These are phyloP conservation scores for Rhododendron vialii DNA, from an alignment of 148 eudicot species.

Conservation along the genomic window DNA sequence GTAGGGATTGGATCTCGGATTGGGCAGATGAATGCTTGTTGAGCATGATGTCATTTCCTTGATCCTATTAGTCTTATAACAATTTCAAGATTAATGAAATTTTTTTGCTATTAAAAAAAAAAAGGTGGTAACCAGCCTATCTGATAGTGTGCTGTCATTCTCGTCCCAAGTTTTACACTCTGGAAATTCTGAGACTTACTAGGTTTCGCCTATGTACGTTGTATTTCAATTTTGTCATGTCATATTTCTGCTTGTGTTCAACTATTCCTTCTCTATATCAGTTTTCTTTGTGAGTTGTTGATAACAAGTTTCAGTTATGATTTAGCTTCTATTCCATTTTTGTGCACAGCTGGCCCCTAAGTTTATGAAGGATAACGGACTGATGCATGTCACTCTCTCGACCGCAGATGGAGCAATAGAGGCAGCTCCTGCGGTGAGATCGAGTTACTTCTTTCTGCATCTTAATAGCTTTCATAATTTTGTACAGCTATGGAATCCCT, in stretches of 20 bases:
- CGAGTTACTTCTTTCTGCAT: slow-evolving; percentile 1
- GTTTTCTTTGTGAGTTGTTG: not conserved
- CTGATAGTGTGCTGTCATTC: too few species aligned
- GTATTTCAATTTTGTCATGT: not conserved
- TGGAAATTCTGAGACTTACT: too few species aligned
- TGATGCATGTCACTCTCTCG: slow-evolving; percentile 70
- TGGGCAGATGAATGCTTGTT: too few species aligned
- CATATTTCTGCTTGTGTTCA: not conserved
- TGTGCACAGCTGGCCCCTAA: slow-evolving; percentile 74
- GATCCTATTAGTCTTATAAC: too few species aligned
- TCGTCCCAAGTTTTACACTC: too few species aligned
- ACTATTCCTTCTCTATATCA: not conserved
- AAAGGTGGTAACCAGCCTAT: too few species aligned
- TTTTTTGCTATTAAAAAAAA: too few species aligned
- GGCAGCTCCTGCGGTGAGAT: slow-evolving; percentile 94
- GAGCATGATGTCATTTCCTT: too few species aligned
- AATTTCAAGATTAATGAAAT: too few species aligned
- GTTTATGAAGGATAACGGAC: slow-evolving; percentile 77
- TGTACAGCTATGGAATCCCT: not conserved
- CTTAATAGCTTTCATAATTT: too few species aligned
- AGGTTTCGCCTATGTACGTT: slow-evolving; percentile 61
- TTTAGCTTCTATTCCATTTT: not conserved
- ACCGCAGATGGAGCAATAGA: slow-evolving; percentile 99
- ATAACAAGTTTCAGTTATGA: not conserved
- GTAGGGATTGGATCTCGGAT: too few species aligned